These are phyloP conservation scores for Paramecium caudatum DNA, from an alignment of 73 alveolate species.

Conservation along the genomic window DNA sequence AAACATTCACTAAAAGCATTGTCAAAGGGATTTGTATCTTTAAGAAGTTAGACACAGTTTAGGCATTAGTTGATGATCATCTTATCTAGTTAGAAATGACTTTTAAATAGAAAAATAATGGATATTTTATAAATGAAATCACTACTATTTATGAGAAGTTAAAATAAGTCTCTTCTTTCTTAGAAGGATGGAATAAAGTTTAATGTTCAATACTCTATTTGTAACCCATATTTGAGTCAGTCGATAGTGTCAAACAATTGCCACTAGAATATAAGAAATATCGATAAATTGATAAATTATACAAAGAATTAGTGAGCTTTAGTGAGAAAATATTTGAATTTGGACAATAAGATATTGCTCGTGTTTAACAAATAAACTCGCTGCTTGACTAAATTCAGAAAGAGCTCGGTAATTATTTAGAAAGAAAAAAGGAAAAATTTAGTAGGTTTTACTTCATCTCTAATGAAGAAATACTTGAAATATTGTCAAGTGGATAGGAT, in stretches of 20 bases:
- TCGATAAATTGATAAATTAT: constrained; percentile 24
- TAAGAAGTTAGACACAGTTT: constrained; percentile 1
- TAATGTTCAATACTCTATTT: background rate
- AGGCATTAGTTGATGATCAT: constrained; percentile 48
- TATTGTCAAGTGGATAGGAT: constrained; percentile 37
- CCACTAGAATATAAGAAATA: constrained; percentile 62
- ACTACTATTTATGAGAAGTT: background rate
- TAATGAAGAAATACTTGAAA: constrained; percentile 5
- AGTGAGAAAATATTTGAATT: background rate
- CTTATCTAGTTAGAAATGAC: background rate
- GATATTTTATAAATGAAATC: background rate
- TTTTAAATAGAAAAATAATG: constrained; percentile 28
- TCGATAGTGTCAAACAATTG: background rate
- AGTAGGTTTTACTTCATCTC: constrained; percentile 19
- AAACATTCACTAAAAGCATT: background rate
- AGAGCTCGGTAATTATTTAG: constrained; percentile 22
- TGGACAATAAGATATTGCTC: background rate
- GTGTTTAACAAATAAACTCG: background rate
- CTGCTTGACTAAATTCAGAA: constrained; percentile 37
- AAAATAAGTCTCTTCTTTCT: background rate
- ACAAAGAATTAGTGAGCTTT: background rate
- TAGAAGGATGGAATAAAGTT: constrained; percentile 30
- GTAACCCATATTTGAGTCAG: constrained; percentile 44
- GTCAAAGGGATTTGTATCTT: constrained; percentile 17
- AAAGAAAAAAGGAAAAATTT: constrained; percentile 32